phyloP scores from a whole-genome alignment of 2,329 filamentous ascomycete species.

The Arachnomyces sp. region DNA sequence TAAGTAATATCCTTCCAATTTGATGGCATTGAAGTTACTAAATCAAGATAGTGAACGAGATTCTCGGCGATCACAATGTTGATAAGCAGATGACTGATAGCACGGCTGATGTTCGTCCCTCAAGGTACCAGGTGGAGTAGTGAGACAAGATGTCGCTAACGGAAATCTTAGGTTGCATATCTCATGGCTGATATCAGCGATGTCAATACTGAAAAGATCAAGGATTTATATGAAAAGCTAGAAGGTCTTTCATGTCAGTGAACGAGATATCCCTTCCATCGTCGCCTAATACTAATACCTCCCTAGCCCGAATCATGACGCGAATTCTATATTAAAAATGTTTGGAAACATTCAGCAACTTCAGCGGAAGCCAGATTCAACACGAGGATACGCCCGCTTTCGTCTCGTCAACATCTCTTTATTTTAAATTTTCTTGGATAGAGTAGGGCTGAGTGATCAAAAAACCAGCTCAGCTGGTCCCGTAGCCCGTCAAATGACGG shows the following conservation, averaged over 20 bases:
- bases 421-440: too few relatives aligned
- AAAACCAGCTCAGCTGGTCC: too few relatives aligned
- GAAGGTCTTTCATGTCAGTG: constrained; percentile 70
- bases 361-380: not conserved
- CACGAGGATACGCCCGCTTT: not conserved
- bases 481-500: too few relatives aligned
- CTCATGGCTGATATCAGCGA: constrained; percentile 96
- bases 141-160: constrained; percentile 8
- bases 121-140: not conserved
- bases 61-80: constrained; percentile 90
- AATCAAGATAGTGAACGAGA: constrained; percentile 66
- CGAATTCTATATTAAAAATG: constrained; percentile 34
- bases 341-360: not conserved
- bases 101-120: constrained; percentile 63
- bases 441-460: too few relatives aligned
- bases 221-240: constrained; percentile 72
- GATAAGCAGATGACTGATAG: constrained; percentile 98
- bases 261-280: not conserved
- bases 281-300: not conserved
- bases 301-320: constrained; percentile 38
- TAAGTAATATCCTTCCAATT: constrained; percentile 27
- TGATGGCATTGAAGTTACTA: not conserved
- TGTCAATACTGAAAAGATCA: constrained; percentile 71
- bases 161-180: constrained; percentile 61
- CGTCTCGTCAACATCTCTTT: too few relatives aligned